Conservation (phyloP, 257 asterid genomes). For the Orobanche coerulescens region DNA sequence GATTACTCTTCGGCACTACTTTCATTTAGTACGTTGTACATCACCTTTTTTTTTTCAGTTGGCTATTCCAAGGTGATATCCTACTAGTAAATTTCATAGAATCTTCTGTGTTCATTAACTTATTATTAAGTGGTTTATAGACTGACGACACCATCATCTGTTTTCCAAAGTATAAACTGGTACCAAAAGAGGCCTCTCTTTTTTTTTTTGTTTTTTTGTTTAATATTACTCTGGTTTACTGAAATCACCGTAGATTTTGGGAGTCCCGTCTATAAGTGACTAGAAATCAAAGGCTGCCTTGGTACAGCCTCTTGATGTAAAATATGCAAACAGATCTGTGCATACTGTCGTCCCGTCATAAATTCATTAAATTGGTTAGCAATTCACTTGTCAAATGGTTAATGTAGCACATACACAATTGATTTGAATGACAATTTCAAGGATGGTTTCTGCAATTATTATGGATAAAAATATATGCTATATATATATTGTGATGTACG, state of each 20-base stretch:
- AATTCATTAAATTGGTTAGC: not conserved
- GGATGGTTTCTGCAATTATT: too few species aligned
- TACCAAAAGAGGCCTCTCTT: not conserved
- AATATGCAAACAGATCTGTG: not conserved
- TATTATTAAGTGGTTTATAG: not conserved
- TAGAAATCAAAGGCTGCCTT: not conserved
- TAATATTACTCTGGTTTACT: not conserved
- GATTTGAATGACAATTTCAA: too few species aligned
- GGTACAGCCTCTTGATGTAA: not conserved
- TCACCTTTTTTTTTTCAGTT: not conserved
- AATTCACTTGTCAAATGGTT: not conserved
- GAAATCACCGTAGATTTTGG: not conserved
- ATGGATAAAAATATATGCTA: too few species aligned
- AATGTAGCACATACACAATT: too few species aligned
- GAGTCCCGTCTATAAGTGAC: constrained; percentile 6
- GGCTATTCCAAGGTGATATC: not conserved
- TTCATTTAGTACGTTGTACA: not conserved
- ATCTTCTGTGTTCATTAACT: not conserved
- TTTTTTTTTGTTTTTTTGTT: not conserved
- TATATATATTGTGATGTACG: too few species aligned
- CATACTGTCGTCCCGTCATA: not conserved
- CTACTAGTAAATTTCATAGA: not conserved
- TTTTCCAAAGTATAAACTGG: not conserved
- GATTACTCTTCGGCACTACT: not conserved
- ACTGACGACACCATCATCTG: constrained; percentile 5